Evolutionary conservation across 2,329 filamentous ascomycete species (phyloP).

Genomic region (Fusarium devonianum): DNA sequence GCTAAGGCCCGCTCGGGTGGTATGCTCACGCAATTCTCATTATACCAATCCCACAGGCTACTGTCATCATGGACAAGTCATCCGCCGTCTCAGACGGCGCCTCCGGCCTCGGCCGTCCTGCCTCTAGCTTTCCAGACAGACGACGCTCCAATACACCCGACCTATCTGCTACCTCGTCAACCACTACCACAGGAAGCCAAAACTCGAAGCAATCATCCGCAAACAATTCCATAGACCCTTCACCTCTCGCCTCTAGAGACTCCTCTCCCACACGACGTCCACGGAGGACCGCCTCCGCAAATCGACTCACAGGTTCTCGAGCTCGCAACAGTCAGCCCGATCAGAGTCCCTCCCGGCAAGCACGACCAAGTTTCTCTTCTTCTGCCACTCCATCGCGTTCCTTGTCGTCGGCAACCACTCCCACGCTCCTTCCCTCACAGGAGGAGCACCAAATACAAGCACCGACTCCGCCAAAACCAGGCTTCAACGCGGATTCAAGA

Average conservation of each 20-base stretch:
- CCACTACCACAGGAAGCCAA: constrained; percentile 40
- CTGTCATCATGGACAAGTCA: constrained; percentile 48
- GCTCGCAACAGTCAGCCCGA: constrained; percentile 72
- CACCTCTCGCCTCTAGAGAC: constrained; percentile 54
- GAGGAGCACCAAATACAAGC: constrained; percentile 68
- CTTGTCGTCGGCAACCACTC: constrained; percentile 72
- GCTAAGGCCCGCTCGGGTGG: constrained; percentile 44
- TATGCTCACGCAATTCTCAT: constrained; percentile 44
- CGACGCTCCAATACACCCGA: constrained; percentile 37
- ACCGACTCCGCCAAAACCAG: constrained; percentile 69
- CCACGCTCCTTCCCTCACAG: constrained; percentile 67
- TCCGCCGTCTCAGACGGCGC: constrained; percentile 40
- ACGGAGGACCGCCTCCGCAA: constrained; percentile 47
- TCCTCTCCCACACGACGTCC: constrained; percentile 55
- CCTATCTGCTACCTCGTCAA: constrained; percentile 34
- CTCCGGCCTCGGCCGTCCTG: constrained; percentile 31
- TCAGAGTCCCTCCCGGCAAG: constrained; percentile 65
- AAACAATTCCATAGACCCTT: constrained; percentile 47
- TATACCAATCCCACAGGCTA: constrained; percentile 38
- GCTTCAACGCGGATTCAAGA: constrained; percentile 56
- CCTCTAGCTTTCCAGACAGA: constrained; percentile 28
- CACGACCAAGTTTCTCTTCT: constrained; percentile 61
- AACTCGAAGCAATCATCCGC: constrained; percentile 49
- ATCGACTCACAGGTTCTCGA: constrained; percentile 52
- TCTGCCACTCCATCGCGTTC: constrained; percentile 70